Conservation (phyloP, 1,284 basidiomycete genomes). For the Ustilago lituana region DNA sequence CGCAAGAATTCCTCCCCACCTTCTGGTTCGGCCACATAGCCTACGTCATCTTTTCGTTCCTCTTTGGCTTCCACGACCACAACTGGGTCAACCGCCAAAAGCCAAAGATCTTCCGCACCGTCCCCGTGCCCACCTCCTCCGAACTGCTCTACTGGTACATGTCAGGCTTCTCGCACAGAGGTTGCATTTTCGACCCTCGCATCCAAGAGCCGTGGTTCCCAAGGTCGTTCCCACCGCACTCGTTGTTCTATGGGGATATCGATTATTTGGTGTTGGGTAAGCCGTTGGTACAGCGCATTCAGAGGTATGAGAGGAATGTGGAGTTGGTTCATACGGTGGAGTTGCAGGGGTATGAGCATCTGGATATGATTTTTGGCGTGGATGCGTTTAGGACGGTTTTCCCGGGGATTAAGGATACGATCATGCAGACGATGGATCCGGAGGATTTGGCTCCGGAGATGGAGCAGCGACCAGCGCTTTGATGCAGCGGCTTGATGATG, state of each 20-base stretch:
- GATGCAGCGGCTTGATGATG: too few species aligned
- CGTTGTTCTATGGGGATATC: slow-evolving; percentile 62
- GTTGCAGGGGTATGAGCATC: slow-evolving; percentile 64
- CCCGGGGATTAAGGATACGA: slow-evolving; percentile 65
- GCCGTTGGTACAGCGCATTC: slow-evolving; percentile 60
- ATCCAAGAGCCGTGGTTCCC: slow-evolving; percentile 65
- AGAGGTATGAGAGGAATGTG: slow-evolving; percentile 61
- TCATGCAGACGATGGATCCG: slow-evolving; percentile 56
- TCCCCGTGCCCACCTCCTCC: slow-evolving; percentile 60
- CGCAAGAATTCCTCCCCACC: slow-evolving; percentile 58
- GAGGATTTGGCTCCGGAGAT: slow-evolving; percentile 46
- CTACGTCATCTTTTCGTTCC: slow-evolving; percentile 63
- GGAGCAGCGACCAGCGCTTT: too few species aligned
- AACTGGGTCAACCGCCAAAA: slow-evolving; percentile 64
- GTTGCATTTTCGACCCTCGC: slow-evolving; percentile 66
- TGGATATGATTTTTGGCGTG: slow-evolving; percentile 64
- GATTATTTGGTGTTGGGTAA: slow-evolving; percentile 65
- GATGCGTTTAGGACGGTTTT: slow-evolving; percentile 63
- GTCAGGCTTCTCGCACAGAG: slow-evolving; percentile 61
- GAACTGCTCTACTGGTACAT: slow-evolving; percentile 67
- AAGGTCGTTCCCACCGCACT: slow-evolving; percentile 61
- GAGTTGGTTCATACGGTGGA: slow-evolving; percentile 66
- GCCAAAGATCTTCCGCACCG: slow-evolving; percentile 65
- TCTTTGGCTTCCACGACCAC: slow-evolving; percentile 66
- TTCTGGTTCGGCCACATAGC: slow-evolving; percentile 65